Base-by-base conservation (phyloP, 192 early-diverging fungal species). In the Irineochytrium annulatum region DNA sequence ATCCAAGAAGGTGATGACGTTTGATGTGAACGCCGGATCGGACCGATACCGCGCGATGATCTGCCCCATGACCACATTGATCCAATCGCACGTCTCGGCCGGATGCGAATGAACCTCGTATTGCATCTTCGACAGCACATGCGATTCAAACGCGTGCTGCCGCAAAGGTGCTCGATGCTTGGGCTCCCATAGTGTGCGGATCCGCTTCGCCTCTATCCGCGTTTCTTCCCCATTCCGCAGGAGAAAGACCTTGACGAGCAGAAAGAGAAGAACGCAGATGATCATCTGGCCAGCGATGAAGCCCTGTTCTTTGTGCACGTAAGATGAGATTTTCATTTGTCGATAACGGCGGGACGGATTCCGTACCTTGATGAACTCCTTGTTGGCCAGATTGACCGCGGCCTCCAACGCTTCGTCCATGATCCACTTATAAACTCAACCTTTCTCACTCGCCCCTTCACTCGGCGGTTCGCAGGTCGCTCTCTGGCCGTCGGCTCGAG, bases 21-120 rank as follows among this genome's bases (percentile, higher is more conserved):
- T 68, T 59, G 83, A 75, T 45, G 85, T 81, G 33, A 90, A 77
- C 17, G 78, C 78, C 16, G 77, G 81, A 61, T 94, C 89, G 34
- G 82, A 80, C 30, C 91, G 67, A 62, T 88, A 91, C 33, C 82
- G 79, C 26, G 83, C 72, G 44, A 94, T 85, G 1, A 83, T 73
- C 65, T 92, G 89, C 8, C 85, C 91, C 20, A 91, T 34, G 27
- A 94, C 43, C 1, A 92, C 87, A 61, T 89, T 92, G 34, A 93
- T 71, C 91, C 91, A 94, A 34, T 89, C 89, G 27, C 84, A 80
- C 20, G 86, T 81, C 65, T 94, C 91, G 0, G 67, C 45, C 22
- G 60, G 74, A 71, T 82, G 74, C 19, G 52, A 55, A 19, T 67
- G 53, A 8, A 68, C 56, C 26, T 74, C 61, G 44, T 79, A 79